These are phyloP conservation scores for Zygosaccharomyces bisporus DNA, from an alignment of 805 yeast genomes.

Conservation along the genomic window DNA sequence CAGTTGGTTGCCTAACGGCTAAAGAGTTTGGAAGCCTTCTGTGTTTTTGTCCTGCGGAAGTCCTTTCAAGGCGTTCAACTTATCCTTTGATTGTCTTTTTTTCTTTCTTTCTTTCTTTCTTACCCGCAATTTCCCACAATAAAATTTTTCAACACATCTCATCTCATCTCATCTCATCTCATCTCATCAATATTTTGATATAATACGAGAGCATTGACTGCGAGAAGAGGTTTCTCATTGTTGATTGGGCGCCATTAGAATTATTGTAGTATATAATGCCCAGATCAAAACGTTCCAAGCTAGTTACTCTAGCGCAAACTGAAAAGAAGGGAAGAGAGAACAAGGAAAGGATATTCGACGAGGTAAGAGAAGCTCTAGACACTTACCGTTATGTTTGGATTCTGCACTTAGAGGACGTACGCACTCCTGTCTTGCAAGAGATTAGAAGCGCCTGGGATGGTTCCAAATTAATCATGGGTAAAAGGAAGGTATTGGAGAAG, in stretches of 20 bases:
- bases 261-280: conserved; percentile 63
- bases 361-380: conserved; percentile 78
- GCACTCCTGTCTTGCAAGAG: conserved; percentile 93
- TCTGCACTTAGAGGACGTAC: conserved; percentile 80
- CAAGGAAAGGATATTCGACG: conserved; percentile 87
- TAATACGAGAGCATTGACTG: neutral
- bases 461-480: conserved; percentile 83
- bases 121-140: conserved; percentile 5
- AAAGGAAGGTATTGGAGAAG: conserved; percentile 87
- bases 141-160: conserved; percentile 15
- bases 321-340: conserved; percentile 94
- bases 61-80: neutral
- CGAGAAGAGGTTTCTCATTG: neutral
- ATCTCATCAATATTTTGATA: conserved; percentile 6
- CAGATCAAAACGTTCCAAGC: conserved; percentile 93
- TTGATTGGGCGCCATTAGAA: neutral
- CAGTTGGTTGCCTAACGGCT: neutral
- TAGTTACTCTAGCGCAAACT: conserved; percentile 91
- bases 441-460: conserved; percentile 92
- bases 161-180: conserved; percentile 17
- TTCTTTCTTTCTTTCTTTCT: conserved; percentile 2
- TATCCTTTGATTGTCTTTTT: neutral
- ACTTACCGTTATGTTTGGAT: conserved; percentile 78
- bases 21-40: neutral
- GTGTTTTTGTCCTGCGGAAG: neutral